Evolutionary conservation across 2,329 filamentous ascomycete species (phyloP), one percentile per base, ranked within the genome.

Genomic region (Mariannaea sp.): DNA sequence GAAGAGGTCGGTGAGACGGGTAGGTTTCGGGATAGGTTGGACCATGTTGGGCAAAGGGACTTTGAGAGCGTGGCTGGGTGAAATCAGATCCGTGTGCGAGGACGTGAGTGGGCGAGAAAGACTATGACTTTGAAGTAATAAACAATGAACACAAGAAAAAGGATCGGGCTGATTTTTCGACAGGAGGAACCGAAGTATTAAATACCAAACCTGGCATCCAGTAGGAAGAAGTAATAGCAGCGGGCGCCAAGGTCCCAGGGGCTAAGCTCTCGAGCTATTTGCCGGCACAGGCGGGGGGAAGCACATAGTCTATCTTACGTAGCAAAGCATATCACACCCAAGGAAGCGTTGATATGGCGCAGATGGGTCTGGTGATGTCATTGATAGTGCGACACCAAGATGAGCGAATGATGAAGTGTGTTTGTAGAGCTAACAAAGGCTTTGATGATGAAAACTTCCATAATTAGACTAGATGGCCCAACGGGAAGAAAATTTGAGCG

Each of bases 1-100:
- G 74, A 90, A 86, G 62, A 90, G 82, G 68, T 86, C 87, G 59
- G 78, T 71, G 64, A 90, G 80, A 64, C 75, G 76, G 59, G 76
- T 75, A 58, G 83, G 74, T 66, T 82, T 71, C 65, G 86, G 84
- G 57, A 86, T 73, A 67, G 73, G 61, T 65, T 81, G 75, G 76
- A 81, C 80, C 82, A 85, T 83, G 48, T 22, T 68, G 57, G 49
- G 47, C 49, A 45, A 35, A 50, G 49, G 27, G 35, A 43, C 16
- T 9, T 22, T 8, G 35, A 6, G 7, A 7, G 13, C 24, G 19
- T 8, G 35, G 13, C 7, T 13, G 19, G 16, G 19, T 33, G 35
- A 42, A 29, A 26, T 52, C 26, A 29, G 17, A 40, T 10, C 36
- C 40, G 3, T 14, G 30, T 20, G 5, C 9, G 7, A 39, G 19